Evolutionary conservation across 805 yeast species (phyloP), one percentile per base, ranked within the genome.

Genomic region (Yarrowia bubula): DNA sequence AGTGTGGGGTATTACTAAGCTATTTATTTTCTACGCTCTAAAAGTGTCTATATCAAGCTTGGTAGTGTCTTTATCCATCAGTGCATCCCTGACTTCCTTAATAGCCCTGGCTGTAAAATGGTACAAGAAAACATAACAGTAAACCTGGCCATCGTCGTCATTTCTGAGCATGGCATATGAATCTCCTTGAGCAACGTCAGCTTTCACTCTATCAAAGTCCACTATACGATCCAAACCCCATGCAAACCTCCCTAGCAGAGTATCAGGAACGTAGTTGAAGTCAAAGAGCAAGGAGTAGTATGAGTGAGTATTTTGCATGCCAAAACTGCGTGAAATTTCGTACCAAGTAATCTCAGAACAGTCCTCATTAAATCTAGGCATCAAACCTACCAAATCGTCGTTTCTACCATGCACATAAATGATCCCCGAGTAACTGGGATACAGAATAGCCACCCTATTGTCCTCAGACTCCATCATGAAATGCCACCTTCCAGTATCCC

Each of bases 401-500:
- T 37, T 14, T 37, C 42, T n/a, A 2, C 43, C 32, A 10, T 51
- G 43, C 14, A 51, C 42, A n/a, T 51, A 37, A 17, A 51, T 10
- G 9, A 51, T 8, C 1, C 58, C 58, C 6, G 58, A 51, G 35
- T 38, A 37, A 18, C 58, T 51, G n/a, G 58, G 58, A 9, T 37
- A 38, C 4, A 51, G 1, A n/a, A 37, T 37, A 1, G 37, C 33
- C 9, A 51, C 58, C 2, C 35, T 13, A 14, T 33, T 51, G 10
- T 51, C 58, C n/a, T 37, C 42, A 4, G 58, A 37, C 33, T 37
- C 43, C 43, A 37, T 37, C 17, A 51, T 3, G 6, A 51, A 51
- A 9, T 51, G 43, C 58, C 58, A 51, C 58, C 17, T 18, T 18
- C 43, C 33, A 22, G 42, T 38, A 8, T 51, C 43, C 58, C 58